These are phyloP conservation scores for Beauveria asiatica DNA, from an alignment of 2,329 filamentous ascomycete species.

Conservation along the genomic window DNA sequence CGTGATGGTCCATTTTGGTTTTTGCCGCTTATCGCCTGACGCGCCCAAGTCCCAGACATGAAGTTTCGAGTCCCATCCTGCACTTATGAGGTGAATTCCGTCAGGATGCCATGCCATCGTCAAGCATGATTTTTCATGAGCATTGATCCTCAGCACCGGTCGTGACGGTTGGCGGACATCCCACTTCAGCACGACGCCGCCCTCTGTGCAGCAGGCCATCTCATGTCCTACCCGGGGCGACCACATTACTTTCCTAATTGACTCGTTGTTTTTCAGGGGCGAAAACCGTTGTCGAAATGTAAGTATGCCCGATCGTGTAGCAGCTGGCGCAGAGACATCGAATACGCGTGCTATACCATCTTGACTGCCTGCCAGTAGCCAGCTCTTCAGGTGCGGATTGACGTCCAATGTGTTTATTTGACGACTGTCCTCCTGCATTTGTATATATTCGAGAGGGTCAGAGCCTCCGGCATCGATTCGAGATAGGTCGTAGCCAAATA, in stretches of 20 bases:
- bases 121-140: constrained; percentile 51
- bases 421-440: constrained; percentile 52
- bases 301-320: constrained; percentile 39
- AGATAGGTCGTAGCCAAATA: constrained; percentile 54
- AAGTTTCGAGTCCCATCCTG: constrained; percentile 51
- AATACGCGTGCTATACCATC: constrained; percentile 56
- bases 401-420: constrained; percentile 57
- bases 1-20: constrained; percentile 52
- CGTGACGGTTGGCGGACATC: constrained; percentile 47
- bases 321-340: constrained; percentile 42
- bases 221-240: constrained; percentile 52
- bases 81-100: constrained; percentile 56
- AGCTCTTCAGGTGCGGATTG: constrained; percentile 50
- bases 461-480: constrained; percentile 36
- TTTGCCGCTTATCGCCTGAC: constrained; percentile 54
- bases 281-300: constrained; percentile 41
- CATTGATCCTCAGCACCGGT: constrained; percentile 51
- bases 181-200: constrained; percentile 55
- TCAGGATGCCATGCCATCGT: constrained; percentile 61
- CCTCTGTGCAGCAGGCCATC: constrained; percentile 57
- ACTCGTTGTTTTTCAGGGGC: constrained; percentile 30
- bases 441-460: constrained; percentile 44
- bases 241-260: constrained; percentile 56
- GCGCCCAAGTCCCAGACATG: constrained; percentile 58
- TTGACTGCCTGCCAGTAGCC: constrained; percentile 54